Base-by-base conservation (phyloP, 2,329 filamentous ascomycete genomes). In the Pyrenophora seminiperda region DNA sequence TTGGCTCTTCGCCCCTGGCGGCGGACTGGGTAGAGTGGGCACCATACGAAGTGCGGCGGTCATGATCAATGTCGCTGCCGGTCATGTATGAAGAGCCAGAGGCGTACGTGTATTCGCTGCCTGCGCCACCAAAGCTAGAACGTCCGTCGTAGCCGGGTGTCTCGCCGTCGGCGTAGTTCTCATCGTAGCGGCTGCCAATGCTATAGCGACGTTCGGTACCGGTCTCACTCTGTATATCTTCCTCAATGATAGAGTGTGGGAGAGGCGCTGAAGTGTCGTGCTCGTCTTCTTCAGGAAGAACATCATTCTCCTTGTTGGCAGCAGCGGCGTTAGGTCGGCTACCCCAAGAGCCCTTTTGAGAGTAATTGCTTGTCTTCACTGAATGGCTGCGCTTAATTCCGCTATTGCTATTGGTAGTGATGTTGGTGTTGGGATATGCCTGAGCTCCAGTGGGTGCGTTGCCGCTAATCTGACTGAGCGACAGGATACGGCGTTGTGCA, bases 381-480 rank as follows among this genome's bases (percentile, higher is more conserved):
- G 70, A 73, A 37, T 76, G 73, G 46, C 70, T 73, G 27, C 73
- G 72, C 62, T 75, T 75, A 58, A 96, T 79, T 38, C 83, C 84
- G 33, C 77, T 67, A 19, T 73, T 75, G 39, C 73, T 72, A 30
- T 48, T 60, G 7, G 53, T 41, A 3, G 45, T 39, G 62, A 53
- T 73, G 59, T 52, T 74, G 64, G 37, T 59, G 43, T 47, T 63
- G 15, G 65, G 58, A 44, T 67, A 75, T 5, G 67, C 69, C 75
- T 77, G 65, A 47, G 69, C 70, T 29, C 75, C 73, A 33, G 73
- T 76, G 5, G 85, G 78, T 27, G 83, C 79, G 66, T 94, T 93
- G 69, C 87, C 86, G 45, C 85, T 90, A 62, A 97, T 95, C 74
- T 97, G 90, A 70, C 88, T 95, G 29, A 97, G 83, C 41, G 91